Percentiles rank a stretch among this genome's conserved stretches.
Conservation (phyloP, 2,329 filamentous ascomycete genomes). For the Dactylella cylindrospora region DNA sequence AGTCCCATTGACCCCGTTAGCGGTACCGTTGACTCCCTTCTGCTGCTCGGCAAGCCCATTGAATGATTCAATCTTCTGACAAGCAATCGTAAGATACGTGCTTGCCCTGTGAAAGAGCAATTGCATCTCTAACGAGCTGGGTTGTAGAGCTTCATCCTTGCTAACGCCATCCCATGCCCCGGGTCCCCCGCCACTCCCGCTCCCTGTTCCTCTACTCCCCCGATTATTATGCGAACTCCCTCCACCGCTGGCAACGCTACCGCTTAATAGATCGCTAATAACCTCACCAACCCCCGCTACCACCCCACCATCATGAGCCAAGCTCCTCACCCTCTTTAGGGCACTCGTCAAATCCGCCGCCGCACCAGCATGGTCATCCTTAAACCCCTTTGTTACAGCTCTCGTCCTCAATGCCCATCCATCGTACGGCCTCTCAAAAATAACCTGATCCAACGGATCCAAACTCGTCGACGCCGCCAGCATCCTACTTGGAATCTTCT, state of each 20-base stretch:
- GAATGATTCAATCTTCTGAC: constrained; percentile 40
- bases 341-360: constrained; percentile 70
- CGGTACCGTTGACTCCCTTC: constrained; percentile 50
- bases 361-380: constrained; percentile 70
- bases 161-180: constrained; percentile 51
- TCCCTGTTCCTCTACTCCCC: constrained; percentile 49
- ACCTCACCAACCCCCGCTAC: constrained; percentile 59
- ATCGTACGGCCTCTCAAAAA: constrained; percentile 64
- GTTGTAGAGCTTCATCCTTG: constrained; percentile 63
- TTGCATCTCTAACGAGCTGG: constrained; percentile 72
- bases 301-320: constrained; percentile 55
- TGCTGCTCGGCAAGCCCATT: constrained; percentile 50
- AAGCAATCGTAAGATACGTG: constrained; percentile 71
- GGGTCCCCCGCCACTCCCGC: constrained; percentile 45
- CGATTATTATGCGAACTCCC: constrained; percentile 25
- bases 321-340: constrained; percentile 60
- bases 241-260: constrained; percentile 3
- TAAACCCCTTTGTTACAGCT: constrained; percentile 73
- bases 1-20: constrained; percentile 15
- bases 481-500: constrained; percentile 77
- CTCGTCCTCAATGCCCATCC: constrained; percentile 70
- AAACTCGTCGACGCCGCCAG: constrained; percentile 72
- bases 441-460: constrained; percentile 67
- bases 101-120: constrained; percentile 74
- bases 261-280: constrained; percentile 50